Conservation (phyloP, 805 yeast genomes). For the Saccharomyces mikatae region DNA sequence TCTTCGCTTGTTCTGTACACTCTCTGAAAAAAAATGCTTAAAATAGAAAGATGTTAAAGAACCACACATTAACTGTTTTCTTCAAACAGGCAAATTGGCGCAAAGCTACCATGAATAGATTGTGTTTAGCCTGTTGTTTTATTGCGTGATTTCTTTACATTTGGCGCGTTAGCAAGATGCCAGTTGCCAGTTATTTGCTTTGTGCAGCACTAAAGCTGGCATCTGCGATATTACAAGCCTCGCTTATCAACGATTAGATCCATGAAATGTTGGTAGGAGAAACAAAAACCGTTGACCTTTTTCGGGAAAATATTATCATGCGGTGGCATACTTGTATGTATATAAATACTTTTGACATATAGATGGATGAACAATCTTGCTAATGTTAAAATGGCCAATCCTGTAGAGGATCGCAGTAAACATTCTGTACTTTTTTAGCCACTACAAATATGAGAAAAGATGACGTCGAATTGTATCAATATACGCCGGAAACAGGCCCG, state of each 20-base stretch:
- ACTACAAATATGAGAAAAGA: not conserved
- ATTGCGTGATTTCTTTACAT: not conserved
- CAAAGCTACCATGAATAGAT: not conserved
- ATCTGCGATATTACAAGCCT: not conserved
- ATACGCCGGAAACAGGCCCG: conserved; percentile 13
- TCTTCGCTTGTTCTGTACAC: not conserved
- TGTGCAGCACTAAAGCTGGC: not conserved
- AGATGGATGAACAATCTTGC: not conserved
- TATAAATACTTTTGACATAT: not conserved
- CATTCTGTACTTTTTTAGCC: not conserved
- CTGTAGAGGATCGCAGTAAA: not conserved
- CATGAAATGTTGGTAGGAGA: not conserved
- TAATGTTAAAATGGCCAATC: not conserved
- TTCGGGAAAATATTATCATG: not conserved
- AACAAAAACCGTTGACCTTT: not conserved
- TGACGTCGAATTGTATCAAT: conserved; percentile 8
- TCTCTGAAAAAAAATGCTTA: not conserved
- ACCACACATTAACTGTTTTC: not conserved
- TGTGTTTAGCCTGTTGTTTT: not conserved
- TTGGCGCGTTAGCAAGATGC: not conserved
- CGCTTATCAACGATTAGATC: not conserved
- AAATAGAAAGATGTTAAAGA: not conserved
- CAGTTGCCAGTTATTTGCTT: not conserved
- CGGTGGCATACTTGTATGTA: not conserved
- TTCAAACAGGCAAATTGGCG: not conserved